A percentile compares a stretch with the other conserved stretches of the same genome.
Evolutionary conservation across 1,284 basidiomycete genomes (phyloP).

Genomic region (Peniophora sp.): DNA sequence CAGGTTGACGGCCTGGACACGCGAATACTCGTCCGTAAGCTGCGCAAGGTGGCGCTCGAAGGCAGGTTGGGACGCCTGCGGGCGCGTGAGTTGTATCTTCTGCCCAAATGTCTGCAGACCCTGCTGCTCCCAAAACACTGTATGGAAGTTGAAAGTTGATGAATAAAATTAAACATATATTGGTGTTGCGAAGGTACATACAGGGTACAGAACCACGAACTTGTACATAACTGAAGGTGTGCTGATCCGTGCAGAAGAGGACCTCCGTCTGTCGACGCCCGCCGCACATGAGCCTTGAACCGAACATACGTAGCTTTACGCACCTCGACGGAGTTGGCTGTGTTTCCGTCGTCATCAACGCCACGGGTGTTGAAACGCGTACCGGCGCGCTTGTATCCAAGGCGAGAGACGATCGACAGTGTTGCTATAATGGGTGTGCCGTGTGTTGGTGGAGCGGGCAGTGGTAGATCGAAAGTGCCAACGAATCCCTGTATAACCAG

Average conservation of each 20-base stretch:
- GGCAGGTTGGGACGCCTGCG: conserved; percentile 91
- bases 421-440: conserved; percentile 61
- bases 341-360: conserved; percentile 95
- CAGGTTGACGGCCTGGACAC: conserved; percentile 81
- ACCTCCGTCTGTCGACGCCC: conserved; percentile 70
- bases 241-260: conserved; percentile 76
- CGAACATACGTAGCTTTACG: conserved; percentile 14
- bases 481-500: conserved; percentile 92
- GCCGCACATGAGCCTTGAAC: conserved; percentile 10
- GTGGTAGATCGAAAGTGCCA: conserved; percentile 62
- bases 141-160: conserved; percentile 7
- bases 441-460: conserved; percentile 67
- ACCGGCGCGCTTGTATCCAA: conserved; percentile 94
- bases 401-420: conserved; percentile 75
- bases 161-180: conserved; percentile 9
- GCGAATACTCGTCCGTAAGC: conserved; percentile 76
- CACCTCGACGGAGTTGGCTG: conserved; percentile 96
- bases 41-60: conserved; percentile 92
- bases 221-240: conserved; percentile 88
- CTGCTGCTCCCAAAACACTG: conserved; percentile 98
- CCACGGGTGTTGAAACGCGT: conserved; percentile 97
- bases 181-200: conserved; percentile 33
- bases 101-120: conserved; percentile 87
- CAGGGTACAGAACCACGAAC: conserved; percentile 90
- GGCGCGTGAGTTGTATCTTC: conserved; percentile 88